Evolutionary conservation across 2,329 filamentous ascomycete genomes (phyloP), one percentile per base, ranked within the genome.

Genomic region (Colletotrichum sp.): DNA sequence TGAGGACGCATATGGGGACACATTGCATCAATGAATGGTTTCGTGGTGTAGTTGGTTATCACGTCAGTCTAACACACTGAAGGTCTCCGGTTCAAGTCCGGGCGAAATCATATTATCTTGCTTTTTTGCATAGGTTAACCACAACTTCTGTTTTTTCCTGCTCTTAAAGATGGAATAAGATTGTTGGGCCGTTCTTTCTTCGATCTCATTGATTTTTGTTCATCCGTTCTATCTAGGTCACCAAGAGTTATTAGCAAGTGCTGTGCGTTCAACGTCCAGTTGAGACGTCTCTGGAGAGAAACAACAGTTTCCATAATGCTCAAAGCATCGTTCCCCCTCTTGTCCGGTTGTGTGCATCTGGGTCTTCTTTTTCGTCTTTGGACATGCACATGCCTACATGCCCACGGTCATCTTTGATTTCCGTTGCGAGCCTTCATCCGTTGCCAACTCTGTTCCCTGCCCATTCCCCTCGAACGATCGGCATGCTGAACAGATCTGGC

Each of bases 41-140:
- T 72, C 68, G 74, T 83, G 80, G 81, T 82, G 81, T 83, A 83
- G 85, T 87, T 87, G 86, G 85, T 87, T 86, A 87, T 87, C 85
- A 87, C 86, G 83, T 87, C 84, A 86, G 85, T 87, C 84, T 87
- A 87, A 87, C 85, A 83, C 73, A 75, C 73, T 75, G 73, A 75
- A 75, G 73, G 73, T 75, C 73, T 75, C 73, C 69, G 69, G 73
- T 75, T 75, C 73, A 72, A 75, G 73, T 72, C 73, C 69, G 73
- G 73, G 69, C 73, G 55, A 62, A 63, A 63, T 70, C 68, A 70
- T 9, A 3, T 3, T 22, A 4, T 22, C 18, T 12, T 18, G 2
- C 8, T 28, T 18, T 59, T 18, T 30, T 1, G 24, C 5, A 4
- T 8, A 7, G 4, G 8, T 16, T 9, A 16, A 10, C 8, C 5